Evolutionary conservation across 1,284 basidiomycete species (phyloP).

Genomic region (Ganoderma lingzhi): DNA sequence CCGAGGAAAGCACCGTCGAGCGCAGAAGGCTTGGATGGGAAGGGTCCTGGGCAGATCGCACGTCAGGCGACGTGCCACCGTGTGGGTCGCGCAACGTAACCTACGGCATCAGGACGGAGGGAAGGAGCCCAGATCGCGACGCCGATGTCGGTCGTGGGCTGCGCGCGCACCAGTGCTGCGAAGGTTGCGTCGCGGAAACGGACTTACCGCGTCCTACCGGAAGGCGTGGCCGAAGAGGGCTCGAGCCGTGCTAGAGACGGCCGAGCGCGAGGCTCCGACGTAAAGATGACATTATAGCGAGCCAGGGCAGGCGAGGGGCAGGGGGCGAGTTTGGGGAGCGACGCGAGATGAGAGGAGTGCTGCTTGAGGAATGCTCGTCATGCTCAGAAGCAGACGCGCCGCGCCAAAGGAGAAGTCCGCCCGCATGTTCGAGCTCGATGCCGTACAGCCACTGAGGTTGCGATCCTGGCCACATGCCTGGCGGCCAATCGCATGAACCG

Average conservation of each 20-base stretch:
- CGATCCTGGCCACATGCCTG: neutral
- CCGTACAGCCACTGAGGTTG: slow-evolving; percentile 3
- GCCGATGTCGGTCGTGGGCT: neutral
- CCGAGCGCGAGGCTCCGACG: neutral
- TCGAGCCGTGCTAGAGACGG: neutral
- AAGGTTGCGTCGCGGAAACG: neutral
- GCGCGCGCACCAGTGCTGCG: neutral
- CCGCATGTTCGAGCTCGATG: neutral
- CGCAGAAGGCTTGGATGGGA: neutral
- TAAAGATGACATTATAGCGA: neutral
- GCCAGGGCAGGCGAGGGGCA: neutral
- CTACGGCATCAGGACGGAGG: neutral
- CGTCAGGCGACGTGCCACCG: too few species aligned
- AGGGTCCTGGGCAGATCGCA: neutral
- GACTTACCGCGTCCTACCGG: neutral
- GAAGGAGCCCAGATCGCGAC: neutral
- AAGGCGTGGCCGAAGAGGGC: neutral
- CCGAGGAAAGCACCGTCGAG: neutral
- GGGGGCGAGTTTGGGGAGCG: neutral
- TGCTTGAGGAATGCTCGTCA: neutral
- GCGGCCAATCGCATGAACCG: neutral
- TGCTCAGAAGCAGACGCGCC: neutral
- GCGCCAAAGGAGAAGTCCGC: neutral
- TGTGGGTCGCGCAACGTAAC: neutral
- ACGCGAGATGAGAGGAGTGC: slow-evolving; percentile 2